Evolutionary conservation across 2,329 filamentous ascomycete species (phyloP).

Genomic region (Curvularia verruculosa): DNA sequence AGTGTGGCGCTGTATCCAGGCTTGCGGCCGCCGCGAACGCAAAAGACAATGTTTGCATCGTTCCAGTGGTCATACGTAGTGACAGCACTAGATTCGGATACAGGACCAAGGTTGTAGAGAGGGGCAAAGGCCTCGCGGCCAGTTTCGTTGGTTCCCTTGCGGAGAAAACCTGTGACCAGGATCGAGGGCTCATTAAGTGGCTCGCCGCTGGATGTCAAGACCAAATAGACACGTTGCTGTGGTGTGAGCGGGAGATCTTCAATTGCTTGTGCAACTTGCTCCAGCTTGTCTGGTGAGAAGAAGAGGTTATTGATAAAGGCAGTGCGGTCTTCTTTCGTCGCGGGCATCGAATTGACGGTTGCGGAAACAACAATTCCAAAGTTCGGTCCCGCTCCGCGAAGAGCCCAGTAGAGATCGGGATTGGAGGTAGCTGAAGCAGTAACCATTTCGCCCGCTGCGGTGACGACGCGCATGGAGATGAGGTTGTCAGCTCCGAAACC

Average conservation of each 20-base stretch:
- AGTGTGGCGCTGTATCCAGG: slow-evolving; percentile 48
- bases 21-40: slow-evolving; percentile 48
- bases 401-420: slow-evolving; percentile 46
- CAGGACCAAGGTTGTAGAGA: slow-evolving; percentile 44
- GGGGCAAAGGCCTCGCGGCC: slow-evolving; percentile 45
- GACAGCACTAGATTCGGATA: slow-evolving; percentile 28
- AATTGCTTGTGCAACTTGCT: slow-evolving; percentile 46
- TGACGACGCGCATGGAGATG: slow-evolving; percentile 33
- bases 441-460: slow-evolving; percentile 37
- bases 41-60: slow-evolving; percentile 47
- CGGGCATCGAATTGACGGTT: slow-evolving; percentile 45
- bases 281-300: slow-evolving; percentile 37
- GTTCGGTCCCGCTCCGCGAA: slow-evolving; percentile 47
- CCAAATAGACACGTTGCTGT: slow-evolving; percentile 46
- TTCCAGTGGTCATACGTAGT: slow-evolving; percentile 51
- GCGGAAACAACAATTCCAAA: slow-evolving; percentile 48
- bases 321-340: slow-evolving; percentile 27
- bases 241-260: slow-evolving; percentile 46
- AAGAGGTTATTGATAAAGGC: slow-evolving; percentile 36
- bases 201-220: slow-evolving; percentile 37
- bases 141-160: slow-evolving; percentile 41
- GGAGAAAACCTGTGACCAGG: slow-evolving; percentile 43
- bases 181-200: slow-evolving; percentile 29
- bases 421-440: slow-evolving; percentile 35
- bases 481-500: slow-evolving; percentile 63